These are phyloP conservation scores for Lachnellula subtilissima DNA, from an alignment of 2,329 filamentous ascomycete genomes.

Conservation along the genomic window DNA sequence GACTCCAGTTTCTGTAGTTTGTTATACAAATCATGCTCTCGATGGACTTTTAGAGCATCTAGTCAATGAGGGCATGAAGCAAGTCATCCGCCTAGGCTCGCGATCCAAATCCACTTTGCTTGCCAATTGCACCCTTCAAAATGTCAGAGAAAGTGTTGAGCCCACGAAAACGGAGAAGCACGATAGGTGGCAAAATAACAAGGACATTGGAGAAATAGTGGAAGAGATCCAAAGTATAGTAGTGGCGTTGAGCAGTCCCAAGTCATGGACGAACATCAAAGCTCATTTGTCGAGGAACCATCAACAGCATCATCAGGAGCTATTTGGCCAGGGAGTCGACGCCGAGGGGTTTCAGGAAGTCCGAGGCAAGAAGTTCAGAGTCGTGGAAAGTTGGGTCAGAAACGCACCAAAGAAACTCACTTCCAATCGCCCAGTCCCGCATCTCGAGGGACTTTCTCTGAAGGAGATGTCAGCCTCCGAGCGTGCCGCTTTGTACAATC, in stretches of 20 bases:
- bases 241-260: constrained; percentile 19
- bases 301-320: constrained; percentile 13
- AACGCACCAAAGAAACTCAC: constrained; percentile 17
- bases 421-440: constrained; percentile 16
- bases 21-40: constrained; percentile 32
- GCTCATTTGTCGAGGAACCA: constrained; percentile 16
- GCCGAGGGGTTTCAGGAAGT: constrained; percentile 19
- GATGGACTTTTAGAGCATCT: constrained; percentile 31
- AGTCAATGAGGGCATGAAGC: constrained; percentile 19
- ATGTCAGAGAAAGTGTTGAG: constrained; percentile 11
- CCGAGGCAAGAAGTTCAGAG: constrained; percentile 17
- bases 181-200: constrained; percentile 20
- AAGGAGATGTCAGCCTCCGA: constrained; percentile 18
- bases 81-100: constrained; percentile 24
- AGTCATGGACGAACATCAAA: constrained; percentile 20
- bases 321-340: constrained; percentile 19
- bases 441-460: constrained; percentile 17
- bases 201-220: constrained; percentile 14
- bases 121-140: constrained; percentile 18
- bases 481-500: constrained; percentile 13
- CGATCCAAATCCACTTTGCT: constrained; percentile 24
- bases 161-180: constrained; percentile 22
- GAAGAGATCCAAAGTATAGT: constrained; percentile 18
- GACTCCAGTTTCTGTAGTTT: constrained; percentile 18
- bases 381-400: constrained; percentile 22